Base-by-base conservation (phyloP, 192 early-diverging fungal species). In the Coemansia sp. region DNA sequence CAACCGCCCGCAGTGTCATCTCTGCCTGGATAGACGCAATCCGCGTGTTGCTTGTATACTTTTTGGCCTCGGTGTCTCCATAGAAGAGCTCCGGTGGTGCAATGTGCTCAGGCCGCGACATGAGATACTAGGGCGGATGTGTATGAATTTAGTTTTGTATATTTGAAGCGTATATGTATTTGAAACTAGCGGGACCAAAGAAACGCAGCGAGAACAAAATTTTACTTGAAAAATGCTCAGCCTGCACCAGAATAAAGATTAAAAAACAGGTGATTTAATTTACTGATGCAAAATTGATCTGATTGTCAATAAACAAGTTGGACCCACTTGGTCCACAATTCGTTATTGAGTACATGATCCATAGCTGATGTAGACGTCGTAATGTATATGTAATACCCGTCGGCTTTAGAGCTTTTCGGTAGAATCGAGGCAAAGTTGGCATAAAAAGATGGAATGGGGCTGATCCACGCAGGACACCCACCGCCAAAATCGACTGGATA, bases 71-170 rank as follows among this genome's bases (percentile, higher is more conserved):
- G 11, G 74, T 80, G 25, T 95, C 94, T 70, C 91, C 90, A 81
- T 98, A 98, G 72, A 93, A 94, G 39, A 98, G 90, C 83, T 98
- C 94, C 60, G 96, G 93, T 18, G 96, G 96, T 38, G 96, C 94
- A 62, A 87, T 82, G 62, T 98, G 95, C 71, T 98, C 96, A 19
- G 96, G 95, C 40, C 95, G 84, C 18, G 91, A 93, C 93, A 95
- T 98, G 27, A 30, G 4, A 30, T 2, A 30, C 27, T 5, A 30
- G 7, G 7, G 27, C 2, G 27, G 27, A 7, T 30, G 27, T 30
- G 27, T 30, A 7, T 7, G 27, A 30, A 30, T 30, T 30, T 30
- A 30, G 27, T 7, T 30, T 30, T 2, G 2, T 30, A 5, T 30
- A 30, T 30, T 30, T 30, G 27, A 30, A 30, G 27, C 27, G 27